phyloP scores from a whole-genome alignment of 2,329 filamentous ascomycete genomes.

The Knoxdaviesia proteae region DNA sequence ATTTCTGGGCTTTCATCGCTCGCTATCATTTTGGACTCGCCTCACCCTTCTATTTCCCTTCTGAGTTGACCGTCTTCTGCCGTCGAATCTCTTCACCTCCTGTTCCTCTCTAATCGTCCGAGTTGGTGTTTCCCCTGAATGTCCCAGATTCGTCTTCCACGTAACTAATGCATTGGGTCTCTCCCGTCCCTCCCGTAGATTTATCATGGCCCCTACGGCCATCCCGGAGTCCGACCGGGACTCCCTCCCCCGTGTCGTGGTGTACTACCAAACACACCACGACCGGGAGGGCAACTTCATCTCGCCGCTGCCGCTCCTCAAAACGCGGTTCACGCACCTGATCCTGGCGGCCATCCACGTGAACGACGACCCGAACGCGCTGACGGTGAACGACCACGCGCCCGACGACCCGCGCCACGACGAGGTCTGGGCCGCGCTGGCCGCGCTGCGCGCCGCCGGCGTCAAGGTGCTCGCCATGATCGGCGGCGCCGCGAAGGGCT shows the following conservation, averaged over 20 bases:
- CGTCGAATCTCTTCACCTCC: not conserved
- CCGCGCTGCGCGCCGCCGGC: constrained; percentile 47
- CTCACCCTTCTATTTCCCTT: not conserved
- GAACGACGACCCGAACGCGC: constrained; percentile 40
- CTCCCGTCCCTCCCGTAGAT: no score
- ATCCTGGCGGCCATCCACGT: constrained; percentile 77
- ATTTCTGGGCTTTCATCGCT: no score
- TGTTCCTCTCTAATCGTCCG: not conserved
- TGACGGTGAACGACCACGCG: constrained; percentile 63
- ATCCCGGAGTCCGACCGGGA: not conserved
- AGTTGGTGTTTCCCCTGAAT: no score
- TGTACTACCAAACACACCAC: constrained; percentile 36
- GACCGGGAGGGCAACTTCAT: constrained; percentile 21
- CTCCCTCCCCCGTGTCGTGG: constrained; percentile 24
- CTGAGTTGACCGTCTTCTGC: not conserved
- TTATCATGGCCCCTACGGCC: constrained; percentile 4
- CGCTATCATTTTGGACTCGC: no score
- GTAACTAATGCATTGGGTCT: no score
- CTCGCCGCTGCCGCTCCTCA: constrained; percentile 31
- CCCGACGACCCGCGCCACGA: constrained; percentile 47
- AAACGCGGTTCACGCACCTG: constrained; percentile 46
- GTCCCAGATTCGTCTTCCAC: no score
- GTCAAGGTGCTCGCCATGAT: constrained; percentile 74
- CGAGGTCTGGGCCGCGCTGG: constrained; percentile 60
- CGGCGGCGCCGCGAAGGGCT: constrained; percentile 63